A percentile compares a stretch with the other conserved stretches of the same genome.
These are phyloP conservation scores for Alternaria arbusti DNA, from an alignment of 2,329 filamentous ascomycete genomes.

Conservation along the genomic window DNA sequence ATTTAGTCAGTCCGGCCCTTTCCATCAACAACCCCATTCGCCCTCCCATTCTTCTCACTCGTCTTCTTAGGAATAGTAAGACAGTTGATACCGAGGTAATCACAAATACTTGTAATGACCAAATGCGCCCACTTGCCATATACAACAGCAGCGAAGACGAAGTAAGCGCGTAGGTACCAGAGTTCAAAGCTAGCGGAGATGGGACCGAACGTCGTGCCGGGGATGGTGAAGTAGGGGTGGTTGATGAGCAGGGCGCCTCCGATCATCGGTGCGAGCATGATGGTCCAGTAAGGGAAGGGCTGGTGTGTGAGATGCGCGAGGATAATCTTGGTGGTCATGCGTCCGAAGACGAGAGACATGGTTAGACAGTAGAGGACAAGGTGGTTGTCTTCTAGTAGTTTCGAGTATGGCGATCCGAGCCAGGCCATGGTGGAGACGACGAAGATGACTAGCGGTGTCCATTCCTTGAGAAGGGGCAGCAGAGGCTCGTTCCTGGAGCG, in stretches of 20 bases:
- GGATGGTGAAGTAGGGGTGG: slow-evolving; percentile 68
- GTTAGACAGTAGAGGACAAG: slow-evolving; percentile 91
- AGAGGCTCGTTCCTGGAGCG: slow-evolving; percentile 74
- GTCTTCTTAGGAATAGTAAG: slow-evolving; percentile 71
- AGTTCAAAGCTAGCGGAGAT: slow-evolving; percentile 72
- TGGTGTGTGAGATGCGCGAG: slow-evolving; percentile 92
- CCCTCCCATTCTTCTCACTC: slow-evolving; percentile 33
- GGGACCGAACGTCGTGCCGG: slow-evolving; percentile 59
- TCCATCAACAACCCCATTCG: slow-evolving; percentile 40
- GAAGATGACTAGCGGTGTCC: slow-evolving; percentile 88
- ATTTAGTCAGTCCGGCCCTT: slow-evolving; percentile 44
- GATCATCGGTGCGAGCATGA: slow-evolving; percentile 85
- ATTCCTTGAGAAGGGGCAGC: slow-evolving; percentile 86
- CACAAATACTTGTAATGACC: slow-evolving; percentile 89
- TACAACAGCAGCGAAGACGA: slow-evolving; percentile 80
- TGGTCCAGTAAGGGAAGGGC: slow-evolving; percentile 95
- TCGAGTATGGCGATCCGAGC: slow-evolving; percentile 89
- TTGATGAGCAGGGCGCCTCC: slow-evolving; percentile 85
- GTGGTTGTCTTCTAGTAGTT: slow-evolving; percentile 80
- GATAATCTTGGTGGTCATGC: slow-evolving; percentile 99
- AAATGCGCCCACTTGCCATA: slow-evolving; percentile 94
- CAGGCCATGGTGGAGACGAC: slow-evolving; percentile 77
- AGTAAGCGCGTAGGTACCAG: slow-evolving; percentile 83
- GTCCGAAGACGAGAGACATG: slow-evolving; percentile 95
- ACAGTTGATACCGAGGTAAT: slow-evolving; percentile 91